Evolutionary conservation across 1,139 yeast species (phyloP), one percentile per base, ranked within the genome.

Genomic region (Komagataea norvegica): DNA sequence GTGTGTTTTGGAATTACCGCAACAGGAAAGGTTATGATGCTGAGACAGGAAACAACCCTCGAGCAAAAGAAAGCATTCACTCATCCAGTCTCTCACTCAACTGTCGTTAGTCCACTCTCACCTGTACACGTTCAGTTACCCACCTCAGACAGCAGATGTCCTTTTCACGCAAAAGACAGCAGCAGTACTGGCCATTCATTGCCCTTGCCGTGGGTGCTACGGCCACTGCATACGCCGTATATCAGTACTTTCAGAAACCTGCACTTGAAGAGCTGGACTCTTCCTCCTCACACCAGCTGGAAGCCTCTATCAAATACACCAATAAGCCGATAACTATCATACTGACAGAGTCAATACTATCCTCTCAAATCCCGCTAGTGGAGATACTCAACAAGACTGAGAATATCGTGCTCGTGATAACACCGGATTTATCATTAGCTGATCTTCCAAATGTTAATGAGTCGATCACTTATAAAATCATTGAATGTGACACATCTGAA

Each of bases 401-500:
- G 5, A 49, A 56, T 21, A 41, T 54, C 3, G 58, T 56, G 1
- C 19, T 62, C 1, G 48, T 64, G 4, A 36, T 62, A 16, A 63
- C 64, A n/a, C 64, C 66, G 2, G 50, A 45, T 1, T 33, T 61
- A 1, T 36, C 47, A 8, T 41, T 36, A 18, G 30, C 41, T 4
- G 56, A 58, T 37, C 49, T 65, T 43, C 37, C 44, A 4, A 50
- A 52, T 3, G 33, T 64, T 15, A 40, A 49, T 5, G 36, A 47
- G 3, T 44, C 47, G 9, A 38, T 55, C 9, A 51, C 44, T 3
- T 54, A 47, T 41, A 62, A 65, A 40, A 44, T 68, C 3, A 64
- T 70, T 5, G 53, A 51, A 29, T 65, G 72, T 34, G 61, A 57
- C 4, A 60, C 65, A 1, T 53, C 56, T 36, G 56, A 52, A 9